Evolutionary conservation across 2,329 filamentous ascomycete genomes (phyloP).

Genomic region (Pseudogymnoascus sp.): DNA sequence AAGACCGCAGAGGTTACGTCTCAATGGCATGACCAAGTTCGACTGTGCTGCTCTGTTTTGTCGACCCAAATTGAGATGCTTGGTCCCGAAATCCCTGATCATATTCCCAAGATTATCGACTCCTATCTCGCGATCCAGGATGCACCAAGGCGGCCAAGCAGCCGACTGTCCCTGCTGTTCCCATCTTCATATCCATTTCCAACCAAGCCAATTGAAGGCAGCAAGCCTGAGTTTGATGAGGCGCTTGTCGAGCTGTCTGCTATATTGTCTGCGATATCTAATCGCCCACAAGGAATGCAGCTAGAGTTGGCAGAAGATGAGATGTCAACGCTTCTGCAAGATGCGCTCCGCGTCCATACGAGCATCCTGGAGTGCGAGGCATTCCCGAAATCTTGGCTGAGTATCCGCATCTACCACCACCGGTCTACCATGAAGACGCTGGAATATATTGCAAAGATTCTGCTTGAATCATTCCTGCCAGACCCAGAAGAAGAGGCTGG

Average conservation of each 20-base stretch:
- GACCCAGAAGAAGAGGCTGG: conserved; percentile 80
- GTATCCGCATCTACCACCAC: conserved; percentile 87
- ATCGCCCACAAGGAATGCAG: conserved; percentile 64
- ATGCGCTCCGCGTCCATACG: conserved; percentile 75
- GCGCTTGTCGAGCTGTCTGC: conserved; percentile 82
- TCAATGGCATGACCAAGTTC: conserved; percentile 88
- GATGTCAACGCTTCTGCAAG: conserved; percentile 65
- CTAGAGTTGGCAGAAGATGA: conserved; percentile 70
- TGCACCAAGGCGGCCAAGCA: conserved; percentile 45
- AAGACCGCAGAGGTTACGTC: conserved; percentile 64
- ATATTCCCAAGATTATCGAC: conserved; percentile 83
- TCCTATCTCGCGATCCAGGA: conserved; percentile 75
- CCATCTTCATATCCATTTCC: conserved; percentile 87
- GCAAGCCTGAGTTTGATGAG: conserved; percentile 64
- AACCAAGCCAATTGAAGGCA: conserved; percentile 53
- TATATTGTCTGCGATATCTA: conserved; percentile 74
- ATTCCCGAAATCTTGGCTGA: conserved; percentile 85
- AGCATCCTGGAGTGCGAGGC: conserved; percentile 85
- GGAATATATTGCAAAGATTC: conserved; percentile 70
- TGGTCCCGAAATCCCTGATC: conserved; percentile 74
- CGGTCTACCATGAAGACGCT: conserved; percentile 81
- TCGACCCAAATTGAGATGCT: conserved; percentile 76
- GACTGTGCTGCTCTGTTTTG: conserved; percentile 86
- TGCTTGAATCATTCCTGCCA: conserved; percentile 79
- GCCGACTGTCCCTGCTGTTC: conserved; percentile 78